These are phyloP conservation scores for Xylaria bambusicola DNA, from an alignment of 495 filamentous ascomycete genomes.

Conservation along the genomic window DNA sequence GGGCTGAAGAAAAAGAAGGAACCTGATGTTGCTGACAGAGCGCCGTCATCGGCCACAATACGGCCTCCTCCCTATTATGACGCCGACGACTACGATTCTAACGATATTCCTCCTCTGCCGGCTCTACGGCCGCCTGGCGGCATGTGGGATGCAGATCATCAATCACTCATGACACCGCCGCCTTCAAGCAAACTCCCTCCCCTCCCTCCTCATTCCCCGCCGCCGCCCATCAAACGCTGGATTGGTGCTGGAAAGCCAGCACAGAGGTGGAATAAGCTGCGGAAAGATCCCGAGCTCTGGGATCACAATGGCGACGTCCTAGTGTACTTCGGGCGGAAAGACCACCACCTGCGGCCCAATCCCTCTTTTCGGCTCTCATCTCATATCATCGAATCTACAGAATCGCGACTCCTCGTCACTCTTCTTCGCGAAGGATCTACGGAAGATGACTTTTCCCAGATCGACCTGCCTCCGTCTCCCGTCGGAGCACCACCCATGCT, in stretches of 20 bases:
- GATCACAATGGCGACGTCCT: constrained; percentile 63
- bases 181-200: constrained; percentile 40
- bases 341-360: constrained; percentile 43
- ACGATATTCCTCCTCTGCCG: constrained; percentile 24
- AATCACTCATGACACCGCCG: constrained; percentile 33
- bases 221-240: constrained; percentile 52
- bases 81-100: constrained; percentile 28
- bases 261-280: constrained; percentile 56
- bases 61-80: constrained; percentile 32
- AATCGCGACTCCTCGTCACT: constrained; percentile 54
- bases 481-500: constrained; percentile 46
- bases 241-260: constrained; percentile 47
- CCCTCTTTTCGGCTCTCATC: constrained; percentile 61
- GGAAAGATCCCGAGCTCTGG: constrained; percentile 65
- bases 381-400: constrained; percentile 56
- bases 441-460: constrained; percentile 38
- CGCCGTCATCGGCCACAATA: constrained; percentile 40
- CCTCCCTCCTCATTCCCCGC: constrained; percentile 27
- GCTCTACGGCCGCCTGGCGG: constrained; percentile 16
- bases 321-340: constrained; percentile 54
- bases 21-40: constrained; percentile 28
- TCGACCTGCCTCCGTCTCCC: constrained; percentile 48
- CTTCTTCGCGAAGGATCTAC: constrained; percentile 55
- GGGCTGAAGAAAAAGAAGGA: constrained; percentile 47
- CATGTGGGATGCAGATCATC: constrained; percentile 35